These are phyloP conservation scores for Talaromyces sp. DNA, from an alignment of 2,329 filamentous ascomycete genomes.

Conservation along the genomic window DNA sequence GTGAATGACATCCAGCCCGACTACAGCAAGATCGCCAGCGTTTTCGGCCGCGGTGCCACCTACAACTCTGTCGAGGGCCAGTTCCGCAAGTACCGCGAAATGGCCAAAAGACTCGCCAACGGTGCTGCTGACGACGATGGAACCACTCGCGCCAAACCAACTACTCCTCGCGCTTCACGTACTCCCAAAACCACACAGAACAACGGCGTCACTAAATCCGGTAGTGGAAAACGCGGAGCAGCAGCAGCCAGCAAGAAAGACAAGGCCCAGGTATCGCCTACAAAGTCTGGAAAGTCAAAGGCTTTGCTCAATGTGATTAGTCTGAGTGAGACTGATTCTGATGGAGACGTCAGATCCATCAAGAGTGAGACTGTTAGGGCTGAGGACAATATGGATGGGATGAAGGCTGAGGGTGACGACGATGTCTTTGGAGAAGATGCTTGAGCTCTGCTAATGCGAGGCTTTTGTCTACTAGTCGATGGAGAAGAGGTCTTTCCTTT, in stretches of 20 bases:
- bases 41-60: conserved; percentile 42
- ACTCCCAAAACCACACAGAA: conserved; percentile 10
- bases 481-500: not conserved
- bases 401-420: not conserved
- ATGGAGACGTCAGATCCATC: not conserved
- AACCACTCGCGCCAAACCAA: conserved; percentile 11
- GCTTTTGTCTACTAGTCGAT: not conserved
- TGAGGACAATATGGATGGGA: not conserved
- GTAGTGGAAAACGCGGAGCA: not conserved
- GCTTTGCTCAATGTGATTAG: not conserved
- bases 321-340: not conserved
- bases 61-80: conserved; percentile 44
- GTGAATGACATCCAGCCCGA: conserved; percentile 37
- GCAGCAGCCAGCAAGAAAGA: not conserved
- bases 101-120: conserved; percentile 29
- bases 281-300: not conserved
- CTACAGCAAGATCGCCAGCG: conserved; percentile 35
- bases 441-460: not conserved
- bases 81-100: conserved; percentile 40
- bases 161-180: conserved; percentile 13
- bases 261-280: not conserved
- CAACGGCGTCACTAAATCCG: conserved; percentile 14
- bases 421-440: not conserved
- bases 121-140: conserved; percentile 15
- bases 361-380: not conserved